A percentile compares a stretch with the other conserved stretches of the same genome.
These are phyloP conservation scores for Neonectria coccinea DNA, from an alignment of 2,329 filamentous ascomycete genomes.

Conservation along the genomic window DNA sequence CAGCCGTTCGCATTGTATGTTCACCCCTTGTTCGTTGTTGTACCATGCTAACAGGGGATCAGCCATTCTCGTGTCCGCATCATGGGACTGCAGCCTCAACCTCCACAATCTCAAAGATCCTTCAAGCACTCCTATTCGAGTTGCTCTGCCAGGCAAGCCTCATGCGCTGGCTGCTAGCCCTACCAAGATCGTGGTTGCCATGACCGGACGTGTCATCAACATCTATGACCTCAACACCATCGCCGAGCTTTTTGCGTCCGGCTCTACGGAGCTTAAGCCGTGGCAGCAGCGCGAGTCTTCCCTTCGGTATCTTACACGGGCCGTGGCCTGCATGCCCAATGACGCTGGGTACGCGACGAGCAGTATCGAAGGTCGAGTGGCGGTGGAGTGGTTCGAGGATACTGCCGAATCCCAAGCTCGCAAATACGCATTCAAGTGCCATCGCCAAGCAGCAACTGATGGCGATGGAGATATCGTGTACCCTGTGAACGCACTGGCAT, in stretches of 20 bases:
- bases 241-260: constrained; percentile 61
- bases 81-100: constrained; percentile 93
- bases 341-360: constrained; percentile 93
- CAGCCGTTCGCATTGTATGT: constrained; percentile 75
- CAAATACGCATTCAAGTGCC: constrained; percentile 99
- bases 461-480: constrained; percentile 83
- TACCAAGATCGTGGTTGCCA: constrained; percentile 90
- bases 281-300: constrained; percentile 96
- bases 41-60: constrained; percentile 31
- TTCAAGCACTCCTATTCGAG: constrained; percentile 67
- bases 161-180: constrained; percentile 85
- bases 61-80: constrained; percentile 86
- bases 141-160: constrained; percentile 85
- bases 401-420: constrained; percentile 86
- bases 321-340: constrained; percentile 95
- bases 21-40: constrained; percentile 4
- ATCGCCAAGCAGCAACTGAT: constrained; percentile 78
- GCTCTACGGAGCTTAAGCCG: constrained; percentile 70
- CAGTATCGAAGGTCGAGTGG: constrained; percentile 94
- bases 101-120: constrained; percentile 75
- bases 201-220: constrained; percentile 92
- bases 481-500: constrained; percentile 89
- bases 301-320: constrained; percentile 94
- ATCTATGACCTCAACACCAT: constrained; percentile 90
- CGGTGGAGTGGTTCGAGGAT: constrained; percentile 98